Evolutionary conservation across 768 basidiomycete species (phyloP), one percentile per base, ranked within the genome.

Genomic region (Boletus coccyginus): DNA sequence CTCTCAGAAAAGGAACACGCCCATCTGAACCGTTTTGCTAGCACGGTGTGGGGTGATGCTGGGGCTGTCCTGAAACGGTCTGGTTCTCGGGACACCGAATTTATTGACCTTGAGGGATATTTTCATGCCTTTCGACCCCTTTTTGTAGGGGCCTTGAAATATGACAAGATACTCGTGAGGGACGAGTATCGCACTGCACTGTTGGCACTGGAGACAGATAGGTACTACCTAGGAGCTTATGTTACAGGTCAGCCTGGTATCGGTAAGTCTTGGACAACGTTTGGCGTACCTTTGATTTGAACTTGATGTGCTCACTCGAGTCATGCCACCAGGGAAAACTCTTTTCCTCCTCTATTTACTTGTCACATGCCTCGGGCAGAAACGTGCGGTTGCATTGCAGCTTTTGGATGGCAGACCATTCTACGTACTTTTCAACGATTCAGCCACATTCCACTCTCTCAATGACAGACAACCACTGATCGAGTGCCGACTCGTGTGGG

Each of bases 171-270:
- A n/a, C 49, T 59, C 7, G 41, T 58, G 1, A 46, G 58, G 32
- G 17, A 43, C 0, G 54, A 52, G 17, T 49, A 52, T 27, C 21
- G 11, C 31, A n/a, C 7, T 2, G 52, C 56, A 11, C 24, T 47
- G 7, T 1, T 33, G 2, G 38, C 3, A 21, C 41, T 52, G 12
- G 21, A 52, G 32, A 31, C 27, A 14, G 3, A 17, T 3, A 9
- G 12, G 10, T 52, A 56, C 10, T 2, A 5, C 10, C 2, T 1
- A 5, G 58, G 39, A 5, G 55, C 50, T 0, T 59, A 45, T n/a
- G 47, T 50, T 31, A 36, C 32, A 12, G 46, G 58, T n/a, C 58
- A 53, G 3, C 51, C 55, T 31, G 58, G 55, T 10, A 60, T 46
- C 17, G 55, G 55, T 51, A 14, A n/a, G 50, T 46, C 5, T 6